Evolutionary conservation across 2,329 filamentous ascomycete genomes (phyloP), one percentile per base, ranked within the genome.

Genomic region (Colletotrichum graminicola): DNA sequence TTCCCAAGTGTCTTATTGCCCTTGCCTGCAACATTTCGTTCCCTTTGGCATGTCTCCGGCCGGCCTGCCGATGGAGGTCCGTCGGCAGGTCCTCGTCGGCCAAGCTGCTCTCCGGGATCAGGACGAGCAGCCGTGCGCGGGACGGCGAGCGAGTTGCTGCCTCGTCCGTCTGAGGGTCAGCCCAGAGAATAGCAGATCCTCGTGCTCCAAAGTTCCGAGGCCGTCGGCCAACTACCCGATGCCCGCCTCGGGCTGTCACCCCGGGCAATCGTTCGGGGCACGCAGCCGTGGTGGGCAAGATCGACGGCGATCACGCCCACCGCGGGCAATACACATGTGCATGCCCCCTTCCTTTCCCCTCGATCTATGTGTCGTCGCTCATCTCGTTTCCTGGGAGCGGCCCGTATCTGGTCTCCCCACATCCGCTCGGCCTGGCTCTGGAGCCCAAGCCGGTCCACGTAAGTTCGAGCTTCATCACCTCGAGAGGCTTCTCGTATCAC

Each of bases 301-400:
- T 62, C 32, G 60, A 41, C 45, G 45, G 32, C 32, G 59, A 51
- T 62, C 59, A 41, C 36, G 45, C 36, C 36, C 16, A 32, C 21
- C n/a, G 26, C n/a, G 8, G 43, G 21, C 18, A 45, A n/a, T n/a
- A n/a, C n/a, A 11, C 8, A n/a, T 7, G 8, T n/a, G 21, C 21
- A n/a, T 45, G 43, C 18, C 43, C 21, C 43, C 43, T 45, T 26
- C 63, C 23, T 41, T 16, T n/a, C 21, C 21, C 21, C n/a, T 39
- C 29, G 41, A 34, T 39, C 16, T 61, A 59, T 62, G 62, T 67
- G 55, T 71, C 49, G 41, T 49, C 47, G 26, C 16, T 21, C 14
- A 16, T 12, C 43, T 34, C 26, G 34, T 32, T 32, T 6, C 12
- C 6, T 3, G 54, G 21, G 21, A 45, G 32, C 54, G 54, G 54